These are phyloP conservation scores for Erysiphe pulchra DNA, from an alignment of 2,329 filamentous ascomycete genomes.

Conservation along the genomic window DNA sequence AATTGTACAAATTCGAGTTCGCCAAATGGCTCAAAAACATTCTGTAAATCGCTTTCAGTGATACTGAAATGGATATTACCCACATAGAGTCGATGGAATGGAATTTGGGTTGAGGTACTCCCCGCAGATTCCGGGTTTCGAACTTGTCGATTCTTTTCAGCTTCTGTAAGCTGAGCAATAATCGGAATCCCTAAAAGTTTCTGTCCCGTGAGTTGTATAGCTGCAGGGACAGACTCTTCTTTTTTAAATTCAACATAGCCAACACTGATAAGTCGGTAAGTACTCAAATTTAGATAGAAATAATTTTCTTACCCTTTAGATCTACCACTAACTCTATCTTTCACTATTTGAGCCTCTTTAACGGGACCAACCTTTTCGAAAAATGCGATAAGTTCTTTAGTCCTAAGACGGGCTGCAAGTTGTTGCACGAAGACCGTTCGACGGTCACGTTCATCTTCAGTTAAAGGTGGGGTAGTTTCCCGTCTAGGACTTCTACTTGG, in stretches of 20 bases:
- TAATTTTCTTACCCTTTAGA: slow-evolving; percentile 60
- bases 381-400: slow-evolving; percentile 77
- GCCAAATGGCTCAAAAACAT: slow-evolving; percentile 92
- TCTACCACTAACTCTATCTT: slow-evolving; percentile 85
- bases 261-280: slow-evolving; percentile 31
- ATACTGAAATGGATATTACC: slow-evolving; percentile 99
- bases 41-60: slow-evolving; percentile 82
- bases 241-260: slow-evolving; percentile 98
- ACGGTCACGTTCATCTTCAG: slow-evolving; percentile 86
- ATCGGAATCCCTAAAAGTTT: slow-evolving; percentile 96
- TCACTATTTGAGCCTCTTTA: slow-evolving; percentile 94
- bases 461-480: slow-evolving; percentile 44
- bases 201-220: slow-evolving; percentile 94
- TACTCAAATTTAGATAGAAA: slow-evolving; percentile 15
- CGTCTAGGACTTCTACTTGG: slow-evolving; percentile 17
- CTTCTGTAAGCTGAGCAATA: slow-evolving; percentile 94
- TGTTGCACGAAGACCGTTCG: slow-evolving; percentile 97
- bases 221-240: slow-evolving; percentile 78
- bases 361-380: slow-evolving; percentile 90
- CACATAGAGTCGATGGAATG: slow-evolving; percentile 94
- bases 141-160: slow-evolving; percentile 95
- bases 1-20: slow-evolving; percentile 94
- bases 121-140: slow-evolving; percentile 47
- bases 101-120: slow-evolving; percentile 55
- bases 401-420: slow-evolving; percentile 76